Percentiles rank a stretch among this genome's conserved stretches.
phyloP scores from a whole-genome alignment of 2,329 filamentous ascomycete genomes.

The Lachnellula arida region DNA sequence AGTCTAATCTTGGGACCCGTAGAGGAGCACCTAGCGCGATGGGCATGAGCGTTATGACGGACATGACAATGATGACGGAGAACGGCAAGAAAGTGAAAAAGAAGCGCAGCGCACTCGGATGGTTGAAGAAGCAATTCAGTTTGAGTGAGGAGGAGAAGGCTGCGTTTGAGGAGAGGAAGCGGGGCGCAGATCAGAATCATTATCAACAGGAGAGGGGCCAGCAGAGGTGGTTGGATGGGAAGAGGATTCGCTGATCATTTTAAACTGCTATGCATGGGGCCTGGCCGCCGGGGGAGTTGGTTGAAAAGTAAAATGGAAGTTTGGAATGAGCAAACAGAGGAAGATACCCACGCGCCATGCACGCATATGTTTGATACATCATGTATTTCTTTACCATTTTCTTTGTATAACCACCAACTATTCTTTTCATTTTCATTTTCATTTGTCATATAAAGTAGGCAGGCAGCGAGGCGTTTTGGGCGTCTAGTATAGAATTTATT shows the following conservation, averaged over 20 bases:
- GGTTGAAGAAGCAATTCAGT: conserved; percentile 64
- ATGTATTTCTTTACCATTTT: no score
- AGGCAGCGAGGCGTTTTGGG: no score
- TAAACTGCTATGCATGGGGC: no score
- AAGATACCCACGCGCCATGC: no score
- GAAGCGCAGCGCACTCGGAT: conserved; percentile 63
- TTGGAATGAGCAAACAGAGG: no score
- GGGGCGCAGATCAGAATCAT: conserved; percentile 13
- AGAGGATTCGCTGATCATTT: conserved; percentile 11
- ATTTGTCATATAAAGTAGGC: no score
- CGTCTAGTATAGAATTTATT: no score
- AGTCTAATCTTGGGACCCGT: conserved; percentile 18
- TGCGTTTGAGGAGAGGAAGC: conserved; percentile 52
- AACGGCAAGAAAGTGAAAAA: conserved; percentile 48
- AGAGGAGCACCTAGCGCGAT: conserved; percentile 28
- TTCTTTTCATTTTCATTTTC: no score
- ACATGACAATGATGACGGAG: conserved; percentile 40
- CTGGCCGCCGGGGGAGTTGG: no score
- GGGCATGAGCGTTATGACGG: conserved; percentile 50
- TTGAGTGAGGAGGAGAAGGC: conserved; percentile 59
- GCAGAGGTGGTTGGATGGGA: conserved; percentile 25
- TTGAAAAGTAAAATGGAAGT: no score
- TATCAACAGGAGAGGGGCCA: conserved; percentile 11
- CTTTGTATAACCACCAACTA: no score
- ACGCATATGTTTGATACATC: no score